Conservation (phyloP, 495 filamentous ascomycete species). For the Tirmania nivea region DNA sequence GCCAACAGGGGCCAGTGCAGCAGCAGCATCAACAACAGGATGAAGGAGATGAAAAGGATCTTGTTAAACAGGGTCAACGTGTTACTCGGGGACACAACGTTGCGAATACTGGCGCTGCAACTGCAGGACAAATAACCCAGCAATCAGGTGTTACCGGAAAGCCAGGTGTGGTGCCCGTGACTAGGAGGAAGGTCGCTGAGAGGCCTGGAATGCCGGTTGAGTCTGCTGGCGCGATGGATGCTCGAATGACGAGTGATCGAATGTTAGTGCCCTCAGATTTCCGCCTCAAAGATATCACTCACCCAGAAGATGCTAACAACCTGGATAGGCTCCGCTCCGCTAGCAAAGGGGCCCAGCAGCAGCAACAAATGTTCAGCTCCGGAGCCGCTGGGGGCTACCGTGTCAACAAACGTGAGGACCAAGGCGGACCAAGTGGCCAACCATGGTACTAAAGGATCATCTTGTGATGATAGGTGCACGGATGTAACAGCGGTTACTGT, state of each 20-base stretch:
- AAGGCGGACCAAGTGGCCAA: constrained; percentile 21
- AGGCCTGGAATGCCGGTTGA: constrained; percentile 42
- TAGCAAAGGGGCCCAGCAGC: constrained; percentile 58
- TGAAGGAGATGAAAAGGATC: constrained; percentile 40
- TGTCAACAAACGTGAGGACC: constrained; percentile 38
- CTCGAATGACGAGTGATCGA: constrained; percentile 79
- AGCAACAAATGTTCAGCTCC: constrained; percentile 24
- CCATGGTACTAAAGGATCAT: too few species aligned
- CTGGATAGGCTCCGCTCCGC: constrained; percentile 83
- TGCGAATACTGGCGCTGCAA: constrained; percentile 35
- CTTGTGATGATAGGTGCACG: too few species aligned
- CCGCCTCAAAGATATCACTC: constrained; percentile 31
- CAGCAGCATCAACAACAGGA: constrained; percentile 28
- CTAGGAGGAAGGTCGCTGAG: constrained; percentile 68
- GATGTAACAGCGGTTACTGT: too few species aligned
- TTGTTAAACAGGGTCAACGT: constrained; percentile 38
- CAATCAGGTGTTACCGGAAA: constrained; percentile 41
- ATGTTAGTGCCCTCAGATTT: constrained; percentile 70
- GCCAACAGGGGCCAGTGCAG: constrained; percentile 25
- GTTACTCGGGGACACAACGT: constrained; percentile 9
- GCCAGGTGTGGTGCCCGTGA: constrained; percentile 31
- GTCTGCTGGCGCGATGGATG: constrained; percentile 40
- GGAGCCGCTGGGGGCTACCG: constrained; percentile 45
- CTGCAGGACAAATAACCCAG: constrained; percentile 36
- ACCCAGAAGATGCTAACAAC: constrained; percentile 86